Percentiles rank a stretch among this genome's conserved stretches.
Evolutionary conservation across 306 rosid genomes (phyloP).

Genomic region (Cucurbita ficifolia): DNA sequence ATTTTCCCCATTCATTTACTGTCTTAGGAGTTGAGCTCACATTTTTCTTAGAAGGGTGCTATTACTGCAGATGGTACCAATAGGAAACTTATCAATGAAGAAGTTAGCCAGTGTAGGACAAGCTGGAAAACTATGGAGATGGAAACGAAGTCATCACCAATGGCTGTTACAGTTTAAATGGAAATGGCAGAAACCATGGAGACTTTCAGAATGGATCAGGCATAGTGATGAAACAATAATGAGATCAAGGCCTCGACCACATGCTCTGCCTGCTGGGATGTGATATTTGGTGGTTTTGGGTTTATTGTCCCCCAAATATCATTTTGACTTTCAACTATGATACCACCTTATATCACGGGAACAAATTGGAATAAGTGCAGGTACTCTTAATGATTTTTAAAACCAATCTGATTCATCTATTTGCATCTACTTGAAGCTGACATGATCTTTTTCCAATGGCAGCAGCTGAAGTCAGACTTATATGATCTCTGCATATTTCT

Average conservation of each 20-base stretch:
- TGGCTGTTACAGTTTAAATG: slow-evolving; percentile 94
- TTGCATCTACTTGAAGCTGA: neutral
- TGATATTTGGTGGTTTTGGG: slow-evolving; percentile 26
- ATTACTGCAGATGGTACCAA: slow-evolving; percentile 70
- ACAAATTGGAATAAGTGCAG: slow-evolving; percentile 25
- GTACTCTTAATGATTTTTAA: slow-evolving; percentile 6
- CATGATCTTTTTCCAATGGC: neutral
- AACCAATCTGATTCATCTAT: neutral
- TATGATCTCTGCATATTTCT: slow-evolving; percentile 19
- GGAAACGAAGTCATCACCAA: slow-evolving; percentile 99
- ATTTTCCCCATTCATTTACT: slow-evolving; percentile 4
- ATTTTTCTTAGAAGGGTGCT: slow-evolving; percentile 16
- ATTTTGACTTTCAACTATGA: slow-evolving; percentile 25
- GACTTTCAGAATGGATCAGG: slow-evolving; percentile 84
- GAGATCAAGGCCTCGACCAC: slow-evolving; percentile 72
- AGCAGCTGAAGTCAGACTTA: neutral
- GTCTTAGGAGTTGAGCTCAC: slow-evolving; percentile 10
- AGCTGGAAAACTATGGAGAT: slow-evolving; percentile 88
- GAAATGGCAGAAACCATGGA: slow-evolving; percentile 99
- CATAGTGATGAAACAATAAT: slow-evolving; percentile 83
- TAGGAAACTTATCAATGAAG: slow-evolving; percentile 67
- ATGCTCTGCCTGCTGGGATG: slow-evolving; percentile 34
- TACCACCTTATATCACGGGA: slow-evolving; percentile 19
- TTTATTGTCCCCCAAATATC: slow-evolving; percentile 18
- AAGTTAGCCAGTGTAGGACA: slow-evolving; percentile 73